phyloP scores from a whole-genome alignment of 441 rosid genomes.

The Lagerstroemia fauriei region DNA sequence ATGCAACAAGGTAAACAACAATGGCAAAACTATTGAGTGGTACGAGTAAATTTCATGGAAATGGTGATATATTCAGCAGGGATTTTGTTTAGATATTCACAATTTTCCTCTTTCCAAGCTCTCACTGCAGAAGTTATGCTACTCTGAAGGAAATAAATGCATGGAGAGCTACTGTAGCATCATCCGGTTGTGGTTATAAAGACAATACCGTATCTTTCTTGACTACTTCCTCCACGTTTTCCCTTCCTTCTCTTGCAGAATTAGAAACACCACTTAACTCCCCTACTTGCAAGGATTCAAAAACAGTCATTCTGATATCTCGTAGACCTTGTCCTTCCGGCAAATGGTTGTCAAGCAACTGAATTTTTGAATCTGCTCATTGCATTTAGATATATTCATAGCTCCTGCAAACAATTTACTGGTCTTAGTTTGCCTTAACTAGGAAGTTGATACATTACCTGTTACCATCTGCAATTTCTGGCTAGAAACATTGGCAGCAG shows the following conservation, averaged over 20 bases:
- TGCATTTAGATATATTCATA: not conserved
- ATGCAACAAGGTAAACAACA: conserved; percentile 67
- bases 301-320: not conserved
- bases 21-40: too few relatives aligned
- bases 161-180: conserved; percentile 28
- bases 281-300: conserved; percentile 48
- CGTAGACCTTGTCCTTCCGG: not conserved
- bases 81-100: too few relatives aligned
- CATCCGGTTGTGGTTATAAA: conserved; percentile 89
- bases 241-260: conserved; percentile 90
- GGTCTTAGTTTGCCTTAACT: not conserved
- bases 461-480: too few relatives aligned
- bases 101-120: too few relatives aligned
- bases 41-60: too few relatives aligned
- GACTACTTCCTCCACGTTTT: conserved; percentile 69
- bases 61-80: too few relatives aligned
- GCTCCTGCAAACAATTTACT: not conserved
- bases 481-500: too few relatives aligned
- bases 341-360: not conserved
- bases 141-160: too few relatives aligned
- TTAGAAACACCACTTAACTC: conserved; percentile 65
- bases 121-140: too few relatives aligned
- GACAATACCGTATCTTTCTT: conserved; percentile 65
- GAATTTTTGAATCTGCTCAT: not conserved
- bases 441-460: conserved; percentile 19